phyloP scores from a whole-genome alignment of 768 basidiomycete species.

The Leccinellum albellum region DNA sequence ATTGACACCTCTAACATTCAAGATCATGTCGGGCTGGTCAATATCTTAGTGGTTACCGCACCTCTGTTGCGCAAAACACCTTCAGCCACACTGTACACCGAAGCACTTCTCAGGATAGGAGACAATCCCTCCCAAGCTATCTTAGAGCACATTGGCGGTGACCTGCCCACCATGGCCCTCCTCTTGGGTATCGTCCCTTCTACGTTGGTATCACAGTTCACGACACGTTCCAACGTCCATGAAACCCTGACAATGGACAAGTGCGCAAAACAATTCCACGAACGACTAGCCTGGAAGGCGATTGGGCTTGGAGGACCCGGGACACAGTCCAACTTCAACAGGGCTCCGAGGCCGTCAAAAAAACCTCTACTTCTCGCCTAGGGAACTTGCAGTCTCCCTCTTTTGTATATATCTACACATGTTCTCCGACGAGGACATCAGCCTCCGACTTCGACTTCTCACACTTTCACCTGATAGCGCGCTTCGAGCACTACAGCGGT shows the following conservation, averaged over 20 bases:
- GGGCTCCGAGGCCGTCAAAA: not conserved
- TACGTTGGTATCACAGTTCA: constrained; percentile 20
- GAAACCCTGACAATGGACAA: constrained; percentile 9
- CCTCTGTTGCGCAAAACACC: constrained; percentile 19
- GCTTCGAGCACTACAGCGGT: not conserved
- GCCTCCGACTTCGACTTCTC: not conserved
- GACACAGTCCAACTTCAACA: not conserved
- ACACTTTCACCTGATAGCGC: not conserved
- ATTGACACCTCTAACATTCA: constrained; percentile 31
- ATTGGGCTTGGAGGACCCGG: not conserved
- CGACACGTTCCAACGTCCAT: constrained; percentile 22
- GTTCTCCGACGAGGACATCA: constrained; percentile 26
- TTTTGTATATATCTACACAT: constrained; percentile 22
- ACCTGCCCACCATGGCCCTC: constrained; percentile 23
- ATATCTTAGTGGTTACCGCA: constrained; percentile 20
- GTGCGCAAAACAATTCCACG: constrained; percentile 14
- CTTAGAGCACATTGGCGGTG: constrained; percentile 19
- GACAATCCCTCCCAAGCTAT: constrained; percentile 12
- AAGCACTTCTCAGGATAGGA: constrained; percentile 18
- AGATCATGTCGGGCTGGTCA: constrained; percentile 27
- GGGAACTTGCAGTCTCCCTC: constrained; percentile 21
- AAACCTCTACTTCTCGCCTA: constrained; percentile 7
- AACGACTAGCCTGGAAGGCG: constrained; percentile 25
- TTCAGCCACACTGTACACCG: constrained; percentile 28
- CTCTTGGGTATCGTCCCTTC: constrained; percentile 25